Evolutionary conservation across 2,329 filamentous ascomycete species (phyloP).

Genomic region (Alternaria solani): DNA sequence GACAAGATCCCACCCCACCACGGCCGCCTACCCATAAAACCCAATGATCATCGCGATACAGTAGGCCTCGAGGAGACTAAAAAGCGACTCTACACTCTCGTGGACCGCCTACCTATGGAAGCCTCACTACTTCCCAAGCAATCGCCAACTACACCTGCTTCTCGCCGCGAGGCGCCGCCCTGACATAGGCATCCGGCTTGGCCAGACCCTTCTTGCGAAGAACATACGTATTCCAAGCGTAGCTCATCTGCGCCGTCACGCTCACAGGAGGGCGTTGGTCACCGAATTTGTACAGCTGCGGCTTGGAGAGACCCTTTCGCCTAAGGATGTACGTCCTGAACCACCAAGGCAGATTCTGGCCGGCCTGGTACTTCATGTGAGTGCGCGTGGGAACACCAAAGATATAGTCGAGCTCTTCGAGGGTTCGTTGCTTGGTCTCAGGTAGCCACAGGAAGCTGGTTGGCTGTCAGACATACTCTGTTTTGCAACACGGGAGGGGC

Average conservation of each 20-base stretch:
- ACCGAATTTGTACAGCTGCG: constrained; percentile 52
- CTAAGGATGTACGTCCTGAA: constrained; percentile 56
- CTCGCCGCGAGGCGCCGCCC: constrained; percentile 23
- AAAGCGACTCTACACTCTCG: too few relatives aligned
- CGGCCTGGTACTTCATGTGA: constrained; percentile 49
- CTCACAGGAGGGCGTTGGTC: constrained; percentile 24
- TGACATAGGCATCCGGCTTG: constrained; percentile 26
- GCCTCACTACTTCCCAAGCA: not conserved
- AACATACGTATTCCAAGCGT: constrained; percentile 30
- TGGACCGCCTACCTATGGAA: too few relatives aligned
- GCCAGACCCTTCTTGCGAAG: constrained; percentile 28
- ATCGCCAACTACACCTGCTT: constrained; percentile 25
- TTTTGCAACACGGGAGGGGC: not conserved
- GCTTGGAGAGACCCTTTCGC: constrained; percentile 46
- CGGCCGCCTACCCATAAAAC: too few relatives aligned
- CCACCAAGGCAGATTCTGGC: constrained; percentile 54
- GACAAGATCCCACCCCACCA: not conserved
- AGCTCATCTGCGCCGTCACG: constrained; percentile 30
- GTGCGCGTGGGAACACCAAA: constrained; percentile 57
- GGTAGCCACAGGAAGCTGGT: constrained; percentile 61
- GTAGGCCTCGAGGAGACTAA: too few relatives aligned
- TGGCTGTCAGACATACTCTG: not conserved
- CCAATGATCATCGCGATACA: too few relatives aligned
- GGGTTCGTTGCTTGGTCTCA: constrained; percentile 59
- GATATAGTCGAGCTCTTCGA: constrained; percentile 61